Base-by-base conservation (phyloP, 192 early-diverging fungal genomes). In the Spinellus fusiger region DNA sequence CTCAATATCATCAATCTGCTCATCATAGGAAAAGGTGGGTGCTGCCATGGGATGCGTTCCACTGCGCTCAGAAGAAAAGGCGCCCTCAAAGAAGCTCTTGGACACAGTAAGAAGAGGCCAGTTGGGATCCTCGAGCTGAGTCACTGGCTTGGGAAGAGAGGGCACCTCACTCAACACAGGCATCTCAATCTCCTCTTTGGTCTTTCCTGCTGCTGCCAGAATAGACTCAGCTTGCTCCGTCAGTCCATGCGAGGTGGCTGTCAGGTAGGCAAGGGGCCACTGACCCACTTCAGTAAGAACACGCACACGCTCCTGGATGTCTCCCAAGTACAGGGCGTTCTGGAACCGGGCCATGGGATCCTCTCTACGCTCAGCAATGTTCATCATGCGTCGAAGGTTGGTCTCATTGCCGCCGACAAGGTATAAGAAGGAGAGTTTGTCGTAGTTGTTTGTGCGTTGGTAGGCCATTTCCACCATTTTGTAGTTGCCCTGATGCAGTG, bases 371-470 rank as follows among this genome's bases (percentile, higher is more conserved):
- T 93, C 86, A 0, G 95, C 86, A 69, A 98, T 96, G 76, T 93
- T 93, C 55, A 93, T 80, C 95, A 98, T 96, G 78, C 93, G 94
- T 57, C 74, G 80, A 53, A 98, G 75, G 75, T 99, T 98, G 22
- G 96, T 93, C 0, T 71, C 73, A 71, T 93, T 95, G 28, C 97
- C 97, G 8, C 90, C 94, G 56, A 90, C 84, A 44, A 95, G 77
- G 74, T 99, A 99, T 54, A 98, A 77, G 81, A 99, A 96, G 8
- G 95, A 96, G 46, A 99, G 86, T 20, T 87, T 77, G 70, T 98
- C 93, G 75, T 89, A 94, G 68, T 91, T 90, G 74, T 94, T 90
- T 34, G 86, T 78, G 40, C 93, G 86, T 70, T 97, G 95, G 64
- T 96, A 95, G 6, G 89, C 88, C 61, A 88, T 80, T 74, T 96